These are phyloP conservation scores for Geotrichum macrosporum DNA, from an alignment of 1,139 yeast species.

Conservation along the genomic window DNA sequence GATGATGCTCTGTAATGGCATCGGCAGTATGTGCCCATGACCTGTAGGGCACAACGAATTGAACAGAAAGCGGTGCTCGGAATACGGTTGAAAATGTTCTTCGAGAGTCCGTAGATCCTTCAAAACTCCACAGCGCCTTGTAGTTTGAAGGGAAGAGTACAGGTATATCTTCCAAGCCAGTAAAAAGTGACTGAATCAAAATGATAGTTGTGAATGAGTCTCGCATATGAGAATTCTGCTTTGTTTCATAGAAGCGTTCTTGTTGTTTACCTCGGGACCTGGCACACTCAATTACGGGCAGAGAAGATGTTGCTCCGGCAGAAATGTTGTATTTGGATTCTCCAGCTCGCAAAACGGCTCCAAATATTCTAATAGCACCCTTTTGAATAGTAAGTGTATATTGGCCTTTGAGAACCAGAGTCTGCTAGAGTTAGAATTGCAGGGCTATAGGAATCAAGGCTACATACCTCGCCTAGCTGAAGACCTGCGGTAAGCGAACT, in stretches of 20 bases:
- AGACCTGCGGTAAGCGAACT: slow-evolving; percentile 13
- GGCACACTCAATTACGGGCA: slow-evolving; percentile 53
- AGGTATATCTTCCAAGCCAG: slow-evolving; percentile 50
- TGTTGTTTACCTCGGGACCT: slow-evolving; percentile 40
- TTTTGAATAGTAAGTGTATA: slow-evolving; percentile 49
- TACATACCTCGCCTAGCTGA: slow-evolving; percentile 15
- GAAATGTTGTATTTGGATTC: slow-evolving; percentile 25
- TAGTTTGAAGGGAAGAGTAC: slow-evolving; percentile 43
- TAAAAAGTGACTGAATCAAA: slow-evolving; percentile 38
- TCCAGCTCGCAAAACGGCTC: slow-evolving; percentile 42
- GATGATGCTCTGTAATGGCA: slow-evolving; percentile 17
- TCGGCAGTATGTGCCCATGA: slow-evolving; percentile 31
- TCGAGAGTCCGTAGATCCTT: slow-evolving; percentile 1
- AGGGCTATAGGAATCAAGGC: neutral
- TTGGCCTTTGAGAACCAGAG: slow-evolving; percentile 55
- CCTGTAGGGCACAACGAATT: slow-evolving; percentile 23
- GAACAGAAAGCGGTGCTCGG: slow-evolving; percentile 21
- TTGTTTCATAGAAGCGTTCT: slow-evolving; percentile 29
- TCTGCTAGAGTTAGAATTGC: neutral
- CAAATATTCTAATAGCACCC: slow-evolving; percentile 57
- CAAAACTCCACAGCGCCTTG: slow-evolving; percentile 9
- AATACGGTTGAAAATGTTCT: slow-evolving; percentile 21
- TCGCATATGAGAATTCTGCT: slow-evolving; percentile 15
- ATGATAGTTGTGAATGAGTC: slow-evolving; percentile 45
- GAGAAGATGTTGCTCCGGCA: slow-evolving; percentile 52